These are phyloP conservation scores for Moringa oleifera DNA, from an alignment of 345 rosid species.

Conservation along the genomic window DNA sequence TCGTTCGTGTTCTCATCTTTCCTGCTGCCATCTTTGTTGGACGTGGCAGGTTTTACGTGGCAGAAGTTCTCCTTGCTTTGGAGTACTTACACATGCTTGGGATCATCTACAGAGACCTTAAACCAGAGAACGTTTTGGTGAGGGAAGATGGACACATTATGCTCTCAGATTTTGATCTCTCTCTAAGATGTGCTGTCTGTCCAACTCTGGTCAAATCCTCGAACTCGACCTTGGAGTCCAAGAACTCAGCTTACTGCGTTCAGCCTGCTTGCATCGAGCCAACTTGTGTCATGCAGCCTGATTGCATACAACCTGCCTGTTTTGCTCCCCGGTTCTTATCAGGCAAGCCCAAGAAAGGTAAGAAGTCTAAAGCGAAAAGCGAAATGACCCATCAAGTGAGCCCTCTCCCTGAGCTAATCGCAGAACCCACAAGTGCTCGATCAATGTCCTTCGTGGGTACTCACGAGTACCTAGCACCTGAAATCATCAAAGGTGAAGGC, in stretches of 20 bases:
- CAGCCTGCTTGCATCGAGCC: constrained; percentile 58
- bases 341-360: constrained; percentile 31
- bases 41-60: constrained; percentile 63
- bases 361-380: constrained; percentile 23
- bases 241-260: constrained; percentile 41
- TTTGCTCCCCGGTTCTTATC: constrained; percentile 51
- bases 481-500: constrained; percentile 81
- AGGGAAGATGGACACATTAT: constrained; percentile 82
- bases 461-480: constrained; percentile 89
- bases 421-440: constrained; percentile 75
- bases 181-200: constrained; percentile 58
- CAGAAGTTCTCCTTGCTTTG: constrained; percentile 81
- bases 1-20: not conserved
- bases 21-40: not conserved
- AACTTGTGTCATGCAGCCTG: constrained; percentile 46
- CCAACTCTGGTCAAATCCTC: constrained; percentile 56
- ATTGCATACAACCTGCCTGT: constrained; percentile 56
- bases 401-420: constrained; percentile 74
- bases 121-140: constrained; percentile 79
- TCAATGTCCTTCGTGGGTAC: constrained; percentile 92
- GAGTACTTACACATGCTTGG: constrained; percentile 94
- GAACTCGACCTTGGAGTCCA: constrained; percentile 25
- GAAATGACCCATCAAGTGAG: constrained; percentile 38
- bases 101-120: constrained; percentile 75
- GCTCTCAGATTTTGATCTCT: constrained; percentile 84